phyloP scores from a whole-genome alignment of 176 grass and related monocot species.

The Lolium multiflorum region DNA sequence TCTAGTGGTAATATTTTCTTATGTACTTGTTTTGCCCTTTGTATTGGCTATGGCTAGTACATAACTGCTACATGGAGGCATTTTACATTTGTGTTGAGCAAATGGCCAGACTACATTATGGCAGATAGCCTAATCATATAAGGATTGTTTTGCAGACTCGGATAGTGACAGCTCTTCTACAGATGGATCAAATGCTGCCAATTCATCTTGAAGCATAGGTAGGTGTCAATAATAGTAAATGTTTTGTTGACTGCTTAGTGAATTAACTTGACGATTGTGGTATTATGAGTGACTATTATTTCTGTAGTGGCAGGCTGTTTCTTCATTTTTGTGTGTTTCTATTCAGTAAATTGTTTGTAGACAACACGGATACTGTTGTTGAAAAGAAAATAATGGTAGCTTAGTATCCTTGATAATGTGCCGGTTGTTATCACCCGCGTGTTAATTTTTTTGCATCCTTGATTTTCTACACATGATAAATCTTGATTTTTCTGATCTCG shows the following conservation, averaged over 20 bases:
- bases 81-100: slow-evolving; percentile 19
- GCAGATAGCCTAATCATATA: slow-evolving; percentile 27
- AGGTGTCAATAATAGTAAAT: slow-evolving; percentile 12
- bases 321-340: background rate
- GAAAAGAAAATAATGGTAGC: background rate
- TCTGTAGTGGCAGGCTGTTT: slow-evolving; percentile 11
- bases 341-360: slow-evolving; percentile 8
- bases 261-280: slow-evolving; percentile 7
- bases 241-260: background rate
- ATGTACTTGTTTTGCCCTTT: slow-evolving; percentile 12
- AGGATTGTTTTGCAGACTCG: slow-evolving; percentile 68
- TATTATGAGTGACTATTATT: slow-evolving; percentile 15
- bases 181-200: slow-evolving; percentile 73
- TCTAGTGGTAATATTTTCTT: slow-evolving; percentile 74
- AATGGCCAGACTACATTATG: background rate
- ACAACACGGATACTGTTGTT: slow-evolving; percentile 8
- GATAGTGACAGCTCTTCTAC: slow-evolving; percentile 91
- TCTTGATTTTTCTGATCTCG: slow-evolving; percentile 3
- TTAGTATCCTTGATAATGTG: slow-evolving; percentile 11
- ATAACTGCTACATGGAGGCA: slow-evolving; percentile 23
- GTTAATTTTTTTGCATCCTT: slow-evolving; percentile 1
- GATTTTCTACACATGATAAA: background rate
- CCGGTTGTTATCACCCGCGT: background rate
- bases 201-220: slow-evolving; percentile 59
- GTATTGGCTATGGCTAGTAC: slow-evolving; percentile 25